Base-by-base conservation (phyloP, 768 basidiomycete genomes). In the Clavulina sp. region DNA sequence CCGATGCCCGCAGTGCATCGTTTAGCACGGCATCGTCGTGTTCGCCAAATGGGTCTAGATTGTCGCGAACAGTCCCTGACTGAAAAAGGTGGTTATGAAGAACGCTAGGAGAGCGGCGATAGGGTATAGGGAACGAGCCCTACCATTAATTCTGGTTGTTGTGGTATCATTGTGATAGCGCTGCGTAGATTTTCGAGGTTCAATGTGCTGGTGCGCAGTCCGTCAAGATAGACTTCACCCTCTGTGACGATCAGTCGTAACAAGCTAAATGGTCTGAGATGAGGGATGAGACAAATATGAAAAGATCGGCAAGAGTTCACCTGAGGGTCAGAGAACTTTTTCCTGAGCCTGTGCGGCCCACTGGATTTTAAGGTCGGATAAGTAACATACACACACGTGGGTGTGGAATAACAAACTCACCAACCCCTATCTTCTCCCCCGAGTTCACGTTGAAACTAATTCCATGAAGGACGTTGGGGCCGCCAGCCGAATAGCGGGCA, bases 141-240 rank as follows among this genome's bases (percentile, higher is more conserved):
- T 46, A 26, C 43, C 30, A 78, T 61, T 0, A 79, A 61, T 48
- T 76, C 72, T 31, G 73, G 72, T 67, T 70, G 51, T 23, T 78
- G 76, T 2, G 77, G 77, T 34, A 78, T 79, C 55, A 79, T 75
- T 2, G 78, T 80, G 51, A 82, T 72, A 52, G 70, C 73, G 2
- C 71, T 68, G 41, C 80, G 66, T 41, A 81, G 63, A 4, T 66
- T 68, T 55, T 79, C 70, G 13, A 81, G 64, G 56, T 78, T 78
- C n/a, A 80, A 60, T 1, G 62, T 61, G 36, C 65, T 61, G 0
- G 72, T 76, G 23, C 65, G 63, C 24, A 73, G 56, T 5, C 73
- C 76, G 55, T 81, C 79, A 51, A 74, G 76, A 54, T 65, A 67
- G 24, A 78, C 70, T 13, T 62, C 64, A 1, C 78, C 79, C 38